These are phyloP conservation scores for Aspergillus asperescens DNA, from an alignment of 495 filamentous ascomycete species.

Conservation along the genomic window DNA sequence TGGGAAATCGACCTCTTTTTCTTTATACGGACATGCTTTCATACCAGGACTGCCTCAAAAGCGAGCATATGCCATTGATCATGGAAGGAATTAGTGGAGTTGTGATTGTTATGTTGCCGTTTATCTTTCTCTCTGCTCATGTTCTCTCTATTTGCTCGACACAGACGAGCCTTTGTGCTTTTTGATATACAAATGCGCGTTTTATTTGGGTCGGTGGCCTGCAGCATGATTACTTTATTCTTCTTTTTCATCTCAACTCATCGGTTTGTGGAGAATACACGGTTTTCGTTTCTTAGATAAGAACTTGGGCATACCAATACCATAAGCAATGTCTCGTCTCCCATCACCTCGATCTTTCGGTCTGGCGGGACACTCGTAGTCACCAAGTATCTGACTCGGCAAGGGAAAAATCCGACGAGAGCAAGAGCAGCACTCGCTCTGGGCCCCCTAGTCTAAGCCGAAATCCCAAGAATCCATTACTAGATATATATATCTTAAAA, in stretches of 20 bases:
- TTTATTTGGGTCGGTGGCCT: conserved; percentile 4
- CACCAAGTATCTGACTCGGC: not conserved
- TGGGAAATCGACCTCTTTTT: not conserved
- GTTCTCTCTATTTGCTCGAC: not conserved
- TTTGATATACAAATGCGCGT: conserved; percentile 16
- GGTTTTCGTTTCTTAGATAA: not conserved
- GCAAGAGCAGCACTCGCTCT: not conserved
- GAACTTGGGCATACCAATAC: not conserved
- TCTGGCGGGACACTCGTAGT: too few relatives aligned
- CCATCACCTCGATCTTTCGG: too few relatives aligned
- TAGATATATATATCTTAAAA: not conserved
- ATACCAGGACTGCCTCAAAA: not conserved
- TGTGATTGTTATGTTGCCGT: conserved; percentile 1
- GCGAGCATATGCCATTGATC: not conserved
- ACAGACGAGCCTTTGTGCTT: conserved; percentile 16
- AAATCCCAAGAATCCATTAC: not conserved
- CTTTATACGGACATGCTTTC: not conserved
- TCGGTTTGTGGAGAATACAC: not conserved
- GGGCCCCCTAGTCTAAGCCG: not conserved
- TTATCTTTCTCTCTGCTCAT: not conserved
- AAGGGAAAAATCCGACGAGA: not conserved
- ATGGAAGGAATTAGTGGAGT: not conserved
- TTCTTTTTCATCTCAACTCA: conserved; percentile 3
- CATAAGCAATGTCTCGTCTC: not conserved
- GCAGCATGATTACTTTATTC: not conserved